phyloP scores from a whole-genome alignment of 495 filamentous ascomycete species.

The Paragyromitra xinjiangensis region DNA sequence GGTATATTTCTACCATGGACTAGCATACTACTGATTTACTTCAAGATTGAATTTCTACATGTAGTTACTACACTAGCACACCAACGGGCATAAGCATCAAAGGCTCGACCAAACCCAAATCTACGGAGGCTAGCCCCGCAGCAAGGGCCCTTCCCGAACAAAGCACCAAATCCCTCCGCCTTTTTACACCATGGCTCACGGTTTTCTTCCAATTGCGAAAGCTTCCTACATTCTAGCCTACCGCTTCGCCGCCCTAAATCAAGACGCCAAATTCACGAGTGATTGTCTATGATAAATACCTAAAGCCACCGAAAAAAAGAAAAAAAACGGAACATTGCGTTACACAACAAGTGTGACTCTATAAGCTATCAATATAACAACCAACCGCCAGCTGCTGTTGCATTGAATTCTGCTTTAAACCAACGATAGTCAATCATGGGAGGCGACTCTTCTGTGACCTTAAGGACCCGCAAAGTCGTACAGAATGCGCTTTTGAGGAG shows the following conservation, averaged over 20 bases:
- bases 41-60: too few relatives aligned
- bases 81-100: too few relatives aligned
- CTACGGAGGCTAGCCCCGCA: too few relatives aligned
- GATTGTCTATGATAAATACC: neutral
- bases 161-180: too few relatives aligned
- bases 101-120: too few relatives aligned
- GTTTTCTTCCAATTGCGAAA: too few relatives aligned
- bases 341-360: neutral
- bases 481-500: constrained; percentile 94
- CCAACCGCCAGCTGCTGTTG: neutral
- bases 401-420: neutral
- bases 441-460: constrained; percentile 85
- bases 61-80: too few relatives aligned
- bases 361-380: neutral
- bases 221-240: neutral
- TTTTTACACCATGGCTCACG: too few relatives aligned
- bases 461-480: constrained; percentile 99
- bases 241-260: too few relatives aligned
- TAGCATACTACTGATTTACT: too few relatives aligned
- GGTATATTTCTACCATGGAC: too few relatives aligned
- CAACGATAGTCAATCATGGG: constrained; percentile 61
- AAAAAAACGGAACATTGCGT: neutral
- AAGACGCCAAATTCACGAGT: neutral
- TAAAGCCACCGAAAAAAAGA: neutral
- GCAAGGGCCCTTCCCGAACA: too few relatives aligned